Conservation (phyloP, 2,329 filamentous ascomycete genomes). For the Reticulascus tulasneorum region DNA sequence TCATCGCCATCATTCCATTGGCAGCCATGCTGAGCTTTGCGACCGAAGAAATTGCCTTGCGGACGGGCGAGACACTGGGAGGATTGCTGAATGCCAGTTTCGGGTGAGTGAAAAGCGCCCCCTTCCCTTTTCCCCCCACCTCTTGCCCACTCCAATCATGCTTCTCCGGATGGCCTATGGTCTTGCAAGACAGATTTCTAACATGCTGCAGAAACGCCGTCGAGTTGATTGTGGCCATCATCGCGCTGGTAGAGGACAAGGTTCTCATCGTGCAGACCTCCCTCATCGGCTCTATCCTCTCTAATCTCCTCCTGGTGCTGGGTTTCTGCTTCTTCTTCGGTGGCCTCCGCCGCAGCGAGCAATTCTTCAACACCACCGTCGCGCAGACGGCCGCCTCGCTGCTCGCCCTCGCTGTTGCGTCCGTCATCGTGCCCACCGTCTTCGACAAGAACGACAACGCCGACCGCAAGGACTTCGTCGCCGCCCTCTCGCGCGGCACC, state of each 20-base stretch:
- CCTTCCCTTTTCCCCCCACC: conserved; percentile 15
- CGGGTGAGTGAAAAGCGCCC: conserved; percentile 55
- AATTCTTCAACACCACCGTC: conserved; percentile 88
- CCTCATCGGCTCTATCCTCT: conserved; percentile 85
- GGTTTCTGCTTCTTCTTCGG: conserved; percentile 93
- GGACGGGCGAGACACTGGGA: conserved; percentile 79
- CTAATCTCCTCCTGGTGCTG: conserved; percentile 82
- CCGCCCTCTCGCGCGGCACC: conserved; percentile 66
- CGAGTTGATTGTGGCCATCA: conserved; percentile 83
- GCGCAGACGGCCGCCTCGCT: conserved; percentile 84
- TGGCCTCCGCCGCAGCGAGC: conserved; percentile 72
- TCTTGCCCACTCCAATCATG: too few species aligned
- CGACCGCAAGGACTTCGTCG: conserved; percentile 42
- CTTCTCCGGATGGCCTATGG: too few species aligned
- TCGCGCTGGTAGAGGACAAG: conserved; percentile 70
- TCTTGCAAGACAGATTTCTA: conserved; percentile 3
- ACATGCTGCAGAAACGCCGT: conserved; percentile 63
- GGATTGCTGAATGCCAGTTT: conserved; percentile 89
- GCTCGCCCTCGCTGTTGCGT: conserved; percentile 73
- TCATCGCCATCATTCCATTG: conserved; percentile 86
- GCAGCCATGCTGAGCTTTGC: conserved; percentile 83
- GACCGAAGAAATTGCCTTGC: conserved; percentile 83
- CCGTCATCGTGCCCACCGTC: conserved; percentile 84
- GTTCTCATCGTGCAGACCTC: conserved; percentile 89
- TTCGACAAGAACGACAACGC: conserved; percentile 57